phyloP scores from a whole-genome alignment of 257 asterid genomes.

The Oldenlandia corymbosa region DNA sequence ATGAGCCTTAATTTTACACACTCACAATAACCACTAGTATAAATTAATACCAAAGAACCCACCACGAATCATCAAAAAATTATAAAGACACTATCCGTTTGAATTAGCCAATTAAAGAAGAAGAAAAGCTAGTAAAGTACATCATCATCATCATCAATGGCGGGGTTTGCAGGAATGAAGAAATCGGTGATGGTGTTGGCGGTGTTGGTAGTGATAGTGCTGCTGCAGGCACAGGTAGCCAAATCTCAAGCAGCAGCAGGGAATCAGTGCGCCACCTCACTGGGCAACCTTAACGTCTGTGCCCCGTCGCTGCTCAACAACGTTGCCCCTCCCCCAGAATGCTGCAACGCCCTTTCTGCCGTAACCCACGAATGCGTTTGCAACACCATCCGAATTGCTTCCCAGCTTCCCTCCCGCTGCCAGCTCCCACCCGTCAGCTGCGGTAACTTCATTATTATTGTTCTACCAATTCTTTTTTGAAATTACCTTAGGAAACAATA shows the following conservation, averaged over 20 bases:
- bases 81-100: no score
- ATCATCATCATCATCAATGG: no score
- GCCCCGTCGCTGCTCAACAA: constrained; percentile 21
- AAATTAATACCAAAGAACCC: no score
- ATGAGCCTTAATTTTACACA: no score
- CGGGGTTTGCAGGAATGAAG: constrained; percentile 22
- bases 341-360: constrained; percentile 28
- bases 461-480: no score
- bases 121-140: no score
- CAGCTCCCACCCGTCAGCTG: constrained; percentile 43
- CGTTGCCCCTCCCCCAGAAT: constrained; percentile 20
- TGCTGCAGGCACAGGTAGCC: constrained; percentile 17
- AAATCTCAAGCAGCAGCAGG: constrained; percentile 30
- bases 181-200: constrained; percentile 13
- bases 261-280: constrained; percentile 34
- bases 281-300: constrained; percentile 22
- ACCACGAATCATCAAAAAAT: no score
- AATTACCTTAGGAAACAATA: no score
- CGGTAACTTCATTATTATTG: not conserved
- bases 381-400: constrained; percentile 35
- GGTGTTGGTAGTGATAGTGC: constrained; percentile 14
- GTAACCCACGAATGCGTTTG: constrained; percentile 35
- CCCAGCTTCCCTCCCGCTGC: constrained; percentile 49
- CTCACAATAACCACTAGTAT: no score
- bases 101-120: no score